phyloP scores from a whole-genome alignment of 202 grass and related monocot species.

The Zoysia matrella region DNA sequence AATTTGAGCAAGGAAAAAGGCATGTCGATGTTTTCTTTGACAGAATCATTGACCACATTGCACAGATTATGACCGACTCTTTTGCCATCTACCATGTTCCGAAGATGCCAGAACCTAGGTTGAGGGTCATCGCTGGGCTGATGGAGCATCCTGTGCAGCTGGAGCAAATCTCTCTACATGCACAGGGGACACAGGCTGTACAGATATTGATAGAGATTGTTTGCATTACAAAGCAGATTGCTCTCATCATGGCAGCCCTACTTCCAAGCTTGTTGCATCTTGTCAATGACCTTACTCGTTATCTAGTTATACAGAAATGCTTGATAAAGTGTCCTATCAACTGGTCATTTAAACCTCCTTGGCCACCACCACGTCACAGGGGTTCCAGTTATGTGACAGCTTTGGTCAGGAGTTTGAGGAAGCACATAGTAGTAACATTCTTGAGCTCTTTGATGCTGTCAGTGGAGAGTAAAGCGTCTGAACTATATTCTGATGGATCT shows the following conservation, averaged over 20 bases:
- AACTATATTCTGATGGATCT: no score
- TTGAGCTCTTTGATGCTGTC: no score
- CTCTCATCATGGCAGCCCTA: slow-evolving; percentile 63
- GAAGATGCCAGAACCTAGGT: slow-evolving; percentile 68
- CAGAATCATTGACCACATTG: slow-evolving; percentile 64
- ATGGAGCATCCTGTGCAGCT: slow-evolving; percentile 55
- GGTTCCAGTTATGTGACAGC: no score
- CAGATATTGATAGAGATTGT: slow-evolving; percentile 89
- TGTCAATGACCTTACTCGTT: slow-evolving; percentile 81
- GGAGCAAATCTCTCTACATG: slow-evolving; percentile 59
- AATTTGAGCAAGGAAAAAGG: slow-evolving; percentile 69
- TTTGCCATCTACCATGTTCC: slow-evolving; percentile 87
- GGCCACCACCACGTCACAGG: no score
- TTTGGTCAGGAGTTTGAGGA: no score
- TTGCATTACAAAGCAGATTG: slow-evolving; percentile 54
- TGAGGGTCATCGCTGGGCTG: slow-evolving; percentile 51
- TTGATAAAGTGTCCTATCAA: slow-evolving; percentile 28
- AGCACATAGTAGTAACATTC: no score
- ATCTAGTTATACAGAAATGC: slow-evolving; percentile 80
- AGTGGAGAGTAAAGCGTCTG: no score
- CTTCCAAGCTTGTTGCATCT: slow-evolving; percentile 63
- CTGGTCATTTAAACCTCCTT: no score
- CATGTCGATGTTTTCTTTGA: slow-evolving; percentile 69
- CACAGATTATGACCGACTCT: slow-evolving; percentile 65
- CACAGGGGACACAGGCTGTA: slow-evolving; percentile 77